Conservation (phyloP, 2,329 filamentous ascomycete species). For the Metarhizium sp. region DNA sequence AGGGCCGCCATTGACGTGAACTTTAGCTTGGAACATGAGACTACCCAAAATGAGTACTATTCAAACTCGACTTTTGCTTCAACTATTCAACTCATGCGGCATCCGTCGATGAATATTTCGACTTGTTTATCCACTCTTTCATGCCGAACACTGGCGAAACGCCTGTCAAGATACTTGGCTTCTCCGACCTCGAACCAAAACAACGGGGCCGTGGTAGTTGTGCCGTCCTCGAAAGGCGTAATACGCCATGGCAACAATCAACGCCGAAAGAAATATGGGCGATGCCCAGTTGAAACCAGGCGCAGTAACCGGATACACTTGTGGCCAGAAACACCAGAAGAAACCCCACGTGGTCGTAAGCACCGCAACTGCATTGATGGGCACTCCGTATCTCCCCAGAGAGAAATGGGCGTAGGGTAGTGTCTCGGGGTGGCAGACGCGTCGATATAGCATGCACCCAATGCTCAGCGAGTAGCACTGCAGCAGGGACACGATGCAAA, state of each 20-base stretch:
- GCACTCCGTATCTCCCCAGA: background rate
- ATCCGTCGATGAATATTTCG: no score
- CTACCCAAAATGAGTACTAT: no score
- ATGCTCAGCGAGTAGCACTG: slow-evolving; percentile 1
- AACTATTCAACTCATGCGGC: no score
- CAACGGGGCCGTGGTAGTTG: background rate
- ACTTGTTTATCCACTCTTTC: background rate
- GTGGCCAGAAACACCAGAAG: slow-evolving; percentile 1
- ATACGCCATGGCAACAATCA: background rate
- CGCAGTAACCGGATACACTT: background rate
- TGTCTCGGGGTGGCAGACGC: background rate
- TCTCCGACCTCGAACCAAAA: background rate
- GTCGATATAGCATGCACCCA: background rate
- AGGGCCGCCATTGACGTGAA: no score
- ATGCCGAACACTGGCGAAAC: background rate
- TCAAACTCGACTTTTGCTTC: no score
- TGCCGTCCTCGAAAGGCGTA: background rate
- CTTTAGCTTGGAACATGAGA: no score
- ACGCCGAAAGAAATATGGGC: background rate
- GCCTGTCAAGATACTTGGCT: no score
- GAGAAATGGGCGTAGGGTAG: background rate
- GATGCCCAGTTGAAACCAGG: background rate
- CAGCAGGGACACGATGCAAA: background rate
- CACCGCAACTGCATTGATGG: background rate
- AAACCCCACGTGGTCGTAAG: background rate